Evolutionary conservation across 23 red algal genomes (phyloP), one percentile per base, ranked within the genome.

Genomic region (Gracilaria vermiculophylla): DNA sequence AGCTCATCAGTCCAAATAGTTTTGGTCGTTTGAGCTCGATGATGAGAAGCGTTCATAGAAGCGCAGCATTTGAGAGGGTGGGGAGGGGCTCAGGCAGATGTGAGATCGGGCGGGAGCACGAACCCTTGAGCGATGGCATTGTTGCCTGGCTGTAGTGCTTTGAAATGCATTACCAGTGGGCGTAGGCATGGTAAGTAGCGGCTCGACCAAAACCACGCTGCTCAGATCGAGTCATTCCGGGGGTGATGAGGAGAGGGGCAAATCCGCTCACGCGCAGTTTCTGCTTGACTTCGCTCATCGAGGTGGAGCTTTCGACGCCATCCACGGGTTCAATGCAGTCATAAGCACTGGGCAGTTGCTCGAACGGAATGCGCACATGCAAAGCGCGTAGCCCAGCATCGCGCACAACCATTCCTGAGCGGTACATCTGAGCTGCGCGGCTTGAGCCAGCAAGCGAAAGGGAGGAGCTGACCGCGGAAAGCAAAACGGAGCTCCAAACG

Each of bases 171-270:
- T 32, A 5, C 17, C 29, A 7, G 32, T 19, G 24, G 42, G 67
- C 42, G 28, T 21, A 73, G 2, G 67, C 67, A n/a, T 45, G 67
- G 47, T 13, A 40, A 40, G 67, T 73, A 48, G 44, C 42, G 3
- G 67, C 16, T 47, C 67, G 21, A 25, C 67, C 67, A 42, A 42
- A 73, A 25, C 67, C 67, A 73, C 67, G 67, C 25, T 73, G 67
- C 19, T 73, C 67, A 28, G 67, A 28, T 47, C 67, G 19, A 40
- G 67, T 73, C n/a, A 28, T 4, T 27, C 28, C 67, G 4, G 67
- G 36, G 23, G 67, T 42, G 17, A 12, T 7, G 15, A 48, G 21
- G 28, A 73, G 67, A 42, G 67, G 39, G 4, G 23, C 28, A 28
- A 73, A 37, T 17, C 67, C 67, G 32, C 37, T 48, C 20, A 47